Conservation (phyloP, 257 asterid genomes). For the Plantago major region DNA sequence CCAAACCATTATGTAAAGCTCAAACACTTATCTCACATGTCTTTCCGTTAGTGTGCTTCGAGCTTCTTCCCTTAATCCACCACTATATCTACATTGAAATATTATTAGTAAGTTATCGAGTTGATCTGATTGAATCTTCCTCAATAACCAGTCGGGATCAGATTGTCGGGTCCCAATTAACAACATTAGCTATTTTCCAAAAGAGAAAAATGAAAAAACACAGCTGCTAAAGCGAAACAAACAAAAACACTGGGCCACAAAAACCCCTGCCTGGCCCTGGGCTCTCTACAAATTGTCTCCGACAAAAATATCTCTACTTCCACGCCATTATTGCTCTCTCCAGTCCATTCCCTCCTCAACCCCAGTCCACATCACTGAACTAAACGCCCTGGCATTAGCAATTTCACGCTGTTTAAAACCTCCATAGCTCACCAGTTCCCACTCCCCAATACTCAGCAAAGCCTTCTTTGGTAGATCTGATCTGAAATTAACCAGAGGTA, state of each 20-base stretch:
- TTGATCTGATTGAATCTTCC: too few species aligned
- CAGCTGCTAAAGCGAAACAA: too few species aligned
- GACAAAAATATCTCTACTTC: slow-evolving; percentile 16
- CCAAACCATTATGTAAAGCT: too few species aligned
- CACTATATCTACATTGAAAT: too few species aligned
- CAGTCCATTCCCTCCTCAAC: slow-evolving; percentile 9
- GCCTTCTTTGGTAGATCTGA: slow-evolving; percentile 31
- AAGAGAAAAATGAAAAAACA: too few species aligned
- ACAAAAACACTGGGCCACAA: neutral
- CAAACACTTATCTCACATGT: too few species aligned
- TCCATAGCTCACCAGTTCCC: slow-evolving; percentile 16
- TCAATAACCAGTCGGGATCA: too few species aligned
- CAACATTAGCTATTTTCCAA: too few species aligned
- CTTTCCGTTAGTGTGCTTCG: too few species aligned
- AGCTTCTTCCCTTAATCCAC: too few species aligned
- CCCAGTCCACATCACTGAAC: neutral
- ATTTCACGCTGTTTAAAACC: slow-evolving; percentile 19
- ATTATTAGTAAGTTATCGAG: too few species aligned
- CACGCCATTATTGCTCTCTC: slow-evolving; percentile 23
- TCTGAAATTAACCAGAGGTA: slow-evolving; percentile 21
- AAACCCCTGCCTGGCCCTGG: neutral
- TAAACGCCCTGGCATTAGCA: slow-evolving; percentile 24
- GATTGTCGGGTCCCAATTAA: too few species aligned
- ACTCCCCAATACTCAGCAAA: neutral
- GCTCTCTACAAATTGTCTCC: neutral